Evolutionary conservation across 2,329 filamentous ascomycete genomes (phyloP).

Genomic region (Curvularia verruculosa): DNA sequence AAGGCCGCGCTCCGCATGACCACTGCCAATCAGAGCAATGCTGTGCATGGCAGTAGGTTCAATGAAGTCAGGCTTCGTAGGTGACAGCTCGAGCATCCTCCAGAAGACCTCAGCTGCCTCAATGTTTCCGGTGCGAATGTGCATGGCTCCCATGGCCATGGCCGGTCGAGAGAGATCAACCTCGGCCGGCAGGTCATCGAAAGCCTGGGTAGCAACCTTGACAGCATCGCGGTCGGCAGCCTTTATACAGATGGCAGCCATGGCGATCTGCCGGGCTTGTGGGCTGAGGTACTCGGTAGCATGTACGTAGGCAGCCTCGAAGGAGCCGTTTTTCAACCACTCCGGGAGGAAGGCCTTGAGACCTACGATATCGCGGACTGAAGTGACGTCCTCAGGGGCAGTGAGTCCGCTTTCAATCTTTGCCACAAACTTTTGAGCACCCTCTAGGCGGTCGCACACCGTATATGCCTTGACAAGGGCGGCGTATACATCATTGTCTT

Average conservation of each 20-base stretch:
- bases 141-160: slow-evolving; percentile 84
- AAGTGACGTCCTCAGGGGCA: slow-evolving; percentile 58
- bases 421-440: slow-evolving; percentile 83
- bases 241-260: slow-evolving; percentile 74
- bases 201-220: slow-evolving; percentile 66
- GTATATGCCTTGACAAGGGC: slow-evolving; percentile 91
- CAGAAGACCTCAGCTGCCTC: slow-evolving; percentile 79
- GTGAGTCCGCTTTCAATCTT: slow-evolving; percentile 70
- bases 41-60: slow-evolving; percentile 92
- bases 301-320: slow-evolving; percentile 75
- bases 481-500: slow-evolving; percentile 86
- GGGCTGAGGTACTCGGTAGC: slow-evolving; percentile 67
- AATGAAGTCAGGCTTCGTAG: slow-evolving; percentile 71
- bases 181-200: slow-evolving; percentile 57
- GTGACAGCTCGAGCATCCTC: slow-evolving; percentile 69
- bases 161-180: slow-evolving; percentile 60
- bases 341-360: slow-evolving; percentile 79
- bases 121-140: slow-evolving; percentile 81
- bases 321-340: slow-evolving; percentile 72
- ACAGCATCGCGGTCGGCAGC: slow-evolving; percentile 82
- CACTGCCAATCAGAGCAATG: slow-evolving; percentile 83
- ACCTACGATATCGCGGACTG: slow-evolving; percentile 74
- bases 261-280: slow-evolving; percentile 64
- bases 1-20: slow-evolving; percentile 81
- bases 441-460: slow-evolving; percentile 76